Base-by-base conservation (phyloP, 2,329 filamentous ascomycete genomes). In the Hawksworthiomyces lignivorus region DNA sequence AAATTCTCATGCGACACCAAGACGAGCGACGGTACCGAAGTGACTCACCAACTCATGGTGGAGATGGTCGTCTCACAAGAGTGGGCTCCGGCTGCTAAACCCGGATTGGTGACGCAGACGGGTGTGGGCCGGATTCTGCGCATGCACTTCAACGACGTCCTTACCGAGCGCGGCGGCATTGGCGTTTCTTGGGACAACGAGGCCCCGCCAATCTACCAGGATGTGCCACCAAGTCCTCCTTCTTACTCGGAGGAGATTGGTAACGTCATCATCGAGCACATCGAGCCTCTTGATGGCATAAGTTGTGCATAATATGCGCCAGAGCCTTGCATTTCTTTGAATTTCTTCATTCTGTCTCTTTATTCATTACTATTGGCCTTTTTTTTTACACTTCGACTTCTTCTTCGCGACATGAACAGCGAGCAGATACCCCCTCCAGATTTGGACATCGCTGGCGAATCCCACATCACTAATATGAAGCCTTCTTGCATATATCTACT, bases 171-270 rank as follows among this genome's bases (percentile, higher is more conserved):
- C 46, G 77, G 77, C 17, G 90, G 90, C 15, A 75, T 95, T 58
- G 89, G 90, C 38, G 89, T 98, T 54, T 87, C 84, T 52, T 98
- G 92, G 90, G 90, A 97, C 53, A 90, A 96, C 63, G 90, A 98
- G 68, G 81, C 86, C 56, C 90, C 90, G 11, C 90, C 90, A 1
- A 77, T 94, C 52, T 98, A 98, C 64, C 84, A 92, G 62, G 87
- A 97, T 57, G 88, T 97, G 31, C 89, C 90, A 1, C 82, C 80
- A 3, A 87, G 83, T 54, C 90, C 90, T 36, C 90, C 90, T 0
- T 73, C 70, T 6, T 89, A 89, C 62, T 67, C 51, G 6, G 58
- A 62, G 45, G 58, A 61, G 14, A 61, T 48, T 5, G 39, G 40
- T 7, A 47, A 52, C 31, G 43, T 47, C 5, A 50, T 61, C 44